A percentile compares a stretch with the other conserved stretches of the same genome.
These are phyloP conservation scores for Diaporthe humulicola DNA, from an alignment of 2,329 filamentous ascomycete species.

Conservation along the genomic window DNA sequence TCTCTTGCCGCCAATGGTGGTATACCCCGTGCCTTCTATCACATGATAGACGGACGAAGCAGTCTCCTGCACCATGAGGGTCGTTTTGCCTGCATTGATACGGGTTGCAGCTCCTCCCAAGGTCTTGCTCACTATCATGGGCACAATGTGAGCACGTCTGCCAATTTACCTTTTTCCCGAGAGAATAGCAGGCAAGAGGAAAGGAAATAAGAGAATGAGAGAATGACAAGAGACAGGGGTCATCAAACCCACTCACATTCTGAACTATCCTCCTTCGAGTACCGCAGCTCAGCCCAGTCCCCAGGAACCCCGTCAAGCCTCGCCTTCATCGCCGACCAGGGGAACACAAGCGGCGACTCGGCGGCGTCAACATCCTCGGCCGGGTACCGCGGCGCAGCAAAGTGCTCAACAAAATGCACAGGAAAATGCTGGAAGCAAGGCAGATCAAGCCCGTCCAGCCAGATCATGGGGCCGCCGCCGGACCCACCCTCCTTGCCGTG, in stretches of 20 bases:
- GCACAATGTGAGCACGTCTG: neutral
- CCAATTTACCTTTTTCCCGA: neutral
- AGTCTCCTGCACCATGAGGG: slow-evolving; percentile 60
- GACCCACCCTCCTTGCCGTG: slow-evolving; percentile 67
- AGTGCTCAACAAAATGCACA: slow-evolving; percentile 67
- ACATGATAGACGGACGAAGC: slow-evolving; percentile 67
- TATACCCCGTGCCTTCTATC: slow-evolving; percentile 59
- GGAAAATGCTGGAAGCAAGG: slow-evolving; percentile 64
- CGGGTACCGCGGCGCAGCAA: slow-evolving; percentile 56
- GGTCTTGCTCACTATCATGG: slow-evolving; percentile 55
- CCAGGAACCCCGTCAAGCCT: slow-evolving; percentile 52
- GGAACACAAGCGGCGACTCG: slow-evolving; percentile 60
- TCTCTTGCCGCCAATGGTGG: slow-evolving; percentile 53
- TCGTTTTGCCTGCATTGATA: slow-evolving; percentile 52
- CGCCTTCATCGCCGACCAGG: slow-evolving; percentile 61
- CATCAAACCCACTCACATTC: slow-evolving; percentile 45
- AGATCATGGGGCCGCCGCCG: slow-evolving; percentile 67
- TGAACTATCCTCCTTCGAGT: slow-evolving; percentile 47
- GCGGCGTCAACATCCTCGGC: slow-evolving; percentile 54
- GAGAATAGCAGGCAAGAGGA: no score
- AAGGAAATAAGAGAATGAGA: neutral
- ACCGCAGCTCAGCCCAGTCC: slow-evolving; percentile 48
- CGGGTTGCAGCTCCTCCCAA: slow-evolving; percentile 62
- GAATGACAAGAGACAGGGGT: neutral
- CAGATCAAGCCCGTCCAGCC: slow-evolving; percentile 68